Percentiles rank a stretch among this genome's conserved stretches.
These are phyloP conservation scores for Exidia glandulosa DNA, from an alignment of 768 basidiomycete genomes.

Conservation along the genomic window DNA sequence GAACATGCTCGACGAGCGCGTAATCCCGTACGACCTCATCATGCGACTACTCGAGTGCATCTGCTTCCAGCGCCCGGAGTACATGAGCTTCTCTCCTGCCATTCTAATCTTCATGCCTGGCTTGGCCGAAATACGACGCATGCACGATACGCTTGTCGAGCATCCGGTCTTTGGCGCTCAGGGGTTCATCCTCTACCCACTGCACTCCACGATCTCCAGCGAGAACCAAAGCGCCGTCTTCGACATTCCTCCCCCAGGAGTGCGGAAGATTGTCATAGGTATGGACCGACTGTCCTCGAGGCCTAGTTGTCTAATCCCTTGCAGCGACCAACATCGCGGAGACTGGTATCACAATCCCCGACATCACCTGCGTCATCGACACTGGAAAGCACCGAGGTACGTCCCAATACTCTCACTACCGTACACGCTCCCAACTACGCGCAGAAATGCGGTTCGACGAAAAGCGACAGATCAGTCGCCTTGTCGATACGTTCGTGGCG, in stretches of 20 bases:
- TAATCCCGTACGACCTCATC: conserved; percentile 89
- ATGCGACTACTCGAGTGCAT: conserved; percentile 69
- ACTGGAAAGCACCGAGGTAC: conserved; percentile 81
- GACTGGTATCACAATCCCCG: conserved; percentile 97
- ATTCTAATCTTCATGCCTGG: conserved; percentile 92
- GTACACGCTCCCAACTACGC: background rate
- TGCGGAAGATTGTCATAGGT: conserved; percentile 94
- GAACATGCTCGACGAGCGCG: conserved; percentile 75
- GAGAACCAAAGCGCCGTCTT: conserved; percentile 89
- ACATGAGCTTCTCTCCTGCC: conserved; percentile 57
- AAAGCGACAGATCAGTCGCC: conserved; percentile 86
- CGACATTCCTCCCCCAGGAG: conserved; percentile 66
- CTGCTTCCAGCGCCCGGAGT: conserved; percentile 54
- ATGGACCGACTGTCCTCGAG: conserved; percentile 8
- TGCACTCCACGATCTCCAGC: conserved; percentile 89
- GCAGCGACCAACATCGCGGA: conserved; percentile 88
- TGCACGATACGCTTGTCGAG: conserved; percentile 70
- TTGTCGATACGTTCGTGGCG: conserved; percentile 86
- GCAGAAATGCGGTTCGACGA: conserved; percentile 56
- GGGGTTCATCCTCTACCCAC: conserved; percentile 65
- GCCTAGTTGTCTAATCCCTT: background rate
- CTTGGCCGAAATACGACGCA: conserved; percentile 79
- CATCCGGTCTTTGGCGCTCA: conserved; percentile 60
- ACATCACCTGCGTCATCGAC: conserved; percentile 94
- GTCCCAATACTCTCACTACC: background rate